A percentile compares a stretch with the other conserved stretches of the same genome.
These are phyloP conservation scores for Microstroma glucosiphilum DNA, from an alignment of 1,284 basidiomycete genomes.

Conservation along the genomic window DNA sequence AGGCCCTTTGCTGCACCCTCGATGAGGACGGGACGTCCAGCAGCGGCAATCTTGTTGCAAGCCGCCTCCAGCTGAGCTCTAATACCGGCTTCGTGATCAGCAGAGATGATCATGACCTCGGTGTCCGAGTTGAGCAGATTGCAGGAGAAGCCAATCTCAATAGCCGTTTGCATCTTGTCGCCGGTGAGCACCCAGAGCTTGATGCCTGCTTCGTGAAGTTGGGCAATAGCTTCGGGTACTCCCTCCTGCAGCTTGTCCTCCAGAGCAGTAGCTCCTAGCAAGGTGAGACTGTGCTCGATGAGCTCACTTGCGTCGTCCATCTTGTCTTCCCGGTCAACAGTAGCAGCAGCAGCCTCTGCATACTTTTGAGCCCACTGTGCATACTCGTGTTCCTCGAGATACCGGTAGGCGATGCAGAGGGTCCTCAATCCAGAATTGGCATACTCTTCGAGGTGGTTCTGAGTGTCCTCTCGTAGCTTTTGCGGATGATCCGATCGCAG, in stretches of 20 bases:
- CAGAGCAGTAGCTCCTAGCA: constrained; percentile 88
- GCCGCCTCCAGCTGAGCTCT: constrained; percentile 84
- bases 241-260: constrained; percentile 97
- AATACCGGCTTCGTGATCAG: constrained; percentile 68
- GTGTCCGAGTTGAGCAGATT: constrained; percentile 40
- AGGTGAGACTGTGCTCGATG: constrained; percentile 72
- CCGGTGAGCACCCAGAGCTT: constrained; percentile 95
- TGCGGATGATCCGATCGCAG: constrained; percentile 69
- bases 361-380: constrained; percentile 71
- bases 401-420: constrained; percentile 78
- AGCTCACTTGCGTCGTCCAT: constrained; percentile 78
- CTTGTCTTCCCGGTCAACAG: constrained; percentile 76
- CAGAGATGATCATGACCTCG: constrained; percentile 92
- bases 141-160: constrained; percentile 68
- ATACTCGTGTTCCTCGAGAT: constrained; percentile 76
- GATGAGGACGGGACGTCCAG: constrained; percentile 59
- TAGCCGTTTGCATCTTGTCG: constrained; percentile 94
- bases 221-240: constrained; percentile 91
- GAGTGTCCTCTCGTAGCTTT: constrained; percentile 68
- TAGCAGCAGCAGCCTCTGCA: constrained; percentile 70
- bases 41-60: constrained; percentile 84
- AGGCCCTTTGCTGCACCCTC: constrained; percentile 19
- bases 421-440: constrained; percentile 88
- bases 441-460: constrained; percentile 81
- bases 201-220: constrained; percentile 84